Evolutionary conservation across 2,329 filamentous ascomycete genomes (phyloP), one percentile per base, ranked within the genome.

Genomic region (Colletotrichum cereale): DNA sequence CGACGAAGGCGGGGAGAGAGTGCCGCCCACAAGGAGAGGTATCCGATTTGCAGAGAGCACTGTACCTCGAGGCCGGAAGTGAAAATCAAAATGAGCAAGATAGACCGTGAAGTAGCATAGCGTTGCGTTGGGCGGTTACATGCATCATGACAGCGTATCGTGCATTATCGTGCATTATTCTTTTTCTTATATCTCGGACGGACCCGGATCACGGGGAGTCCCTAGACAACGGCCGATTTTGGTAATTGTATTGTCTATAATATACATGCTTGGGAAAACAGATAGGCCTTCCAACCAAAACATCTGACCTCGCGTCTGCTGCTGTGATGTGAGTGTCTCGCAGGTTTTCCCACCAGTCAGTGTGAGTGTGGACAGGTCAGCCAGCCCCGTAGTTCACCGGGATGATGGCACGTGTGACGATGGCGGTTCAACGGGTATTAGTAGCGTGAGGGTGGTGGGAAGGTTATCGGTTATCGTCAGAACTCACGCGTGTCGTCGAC

Each of bases 21-120:
- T 89, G 67, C 85, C 86, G 2, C 84, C 86, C 1, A 77, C 82
- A 29, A 84, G 86, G 71, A 85, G 86, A 48, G 88, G 88, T 4
- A 91, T 92, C 73, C 83, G 89, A 31, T 92, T 92, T 77, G 90
- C 89, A 4, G 89, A 91, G 31, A 68, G 16, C 24, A 76, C 74
- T 24, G 80, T 82, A 8, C 73, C 73, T 29, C 67, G 73, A 38
- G 74, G 73, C 47, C 64, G 74, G 36, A 72, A 69, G 53, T 76
- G 47, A 66, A 73, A 44, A 69, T 42, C 75, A 58, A 62, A 71
- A 38, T 6, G 53, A 2, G 47, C 16, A 52, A 36, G 44, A 68
- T 68, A 67, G 58, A 68, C 52, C 48, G 62, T 21, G 50, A 42
- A 48, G 58, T 40, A 63, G 65, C 65, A 68, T 71, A 68, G 68